A percentile compares a stretch with the other conserved stretches of the same genome.
phyloP scores from a whole-genome alignment of 768 basidiomycete species.

The Fomitopsis serialis region DNA sequence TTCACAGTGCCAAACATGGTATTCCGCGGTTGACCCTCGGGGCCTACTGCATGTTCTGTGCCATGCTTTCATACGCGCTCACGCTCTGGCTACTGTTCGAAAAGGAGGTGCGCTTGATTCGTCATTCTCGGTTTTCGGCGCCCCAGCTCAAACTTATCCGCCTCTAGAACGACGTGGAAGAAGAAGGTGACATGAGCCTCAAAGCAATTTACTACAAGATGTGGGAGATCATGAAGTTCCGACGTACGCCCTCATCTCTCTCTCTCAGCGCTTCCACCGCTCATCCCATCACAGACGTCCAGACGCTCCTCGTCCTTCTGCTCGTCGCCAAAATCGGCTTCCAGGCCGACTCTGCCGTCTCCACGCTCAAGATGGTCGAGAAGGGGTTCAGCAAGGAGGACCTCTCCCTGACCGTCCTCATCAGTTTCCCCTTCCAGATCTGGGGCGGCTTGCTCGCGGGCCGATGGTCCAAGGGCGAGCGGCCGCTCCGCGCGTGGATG shows the following conservation, averaged over 20 bases:
- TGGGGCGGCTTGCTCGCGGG: constrained; percentile 92
- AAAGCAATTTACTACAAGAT: constrained; percentile 89
- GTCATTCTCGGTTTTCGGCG: neutral
- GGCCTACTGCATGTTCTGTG: constrained; percentile 85
- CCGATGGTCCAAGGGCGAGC: constrained; percentile 80
- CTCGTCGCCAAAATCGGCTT: constrained; percentile 93
- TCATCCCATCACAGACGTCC: constrained; percentile 60
- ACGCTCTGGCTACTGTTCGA: constrained; percentile 90
- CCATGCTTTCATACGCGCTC: constrained; percentile 72
- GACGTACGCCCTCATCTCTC: constrained; percentile 50
- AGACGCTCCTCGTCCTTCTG: constrained; percentile 80
- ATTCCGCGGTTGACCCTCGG: constrained; percentile 66
- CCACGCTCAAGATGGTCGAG: constrained; percentile 90
- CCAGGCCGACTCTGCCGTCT: constrained; percentile 88
- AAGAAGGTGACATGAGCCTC: constrained; percentile 84
- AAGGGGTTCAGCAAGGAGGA: constrained; percentile 96
- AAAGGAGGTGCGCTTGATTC: constrained; percentile 60
- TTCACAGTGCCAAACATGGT: constrained; percentile 63
- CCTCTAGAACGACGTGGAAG: constrained; percentile 61
- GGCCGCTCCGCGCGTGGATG: constrained; percentile 83
- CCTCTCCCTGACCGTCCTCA: constrained; percentile 88
- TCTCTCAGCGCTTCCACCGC: neutral
- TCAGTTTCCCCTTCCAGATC: constrained; percentile 98
- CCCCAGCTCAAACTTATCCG: neutral
- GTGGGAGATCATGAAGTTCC: constrained; percentile 87